These are phyloP conservation scores for Psilocybe cyanescens DNA, from an alignment of 768 basidiomycete species.

Conservation along the genomic window DNA sequence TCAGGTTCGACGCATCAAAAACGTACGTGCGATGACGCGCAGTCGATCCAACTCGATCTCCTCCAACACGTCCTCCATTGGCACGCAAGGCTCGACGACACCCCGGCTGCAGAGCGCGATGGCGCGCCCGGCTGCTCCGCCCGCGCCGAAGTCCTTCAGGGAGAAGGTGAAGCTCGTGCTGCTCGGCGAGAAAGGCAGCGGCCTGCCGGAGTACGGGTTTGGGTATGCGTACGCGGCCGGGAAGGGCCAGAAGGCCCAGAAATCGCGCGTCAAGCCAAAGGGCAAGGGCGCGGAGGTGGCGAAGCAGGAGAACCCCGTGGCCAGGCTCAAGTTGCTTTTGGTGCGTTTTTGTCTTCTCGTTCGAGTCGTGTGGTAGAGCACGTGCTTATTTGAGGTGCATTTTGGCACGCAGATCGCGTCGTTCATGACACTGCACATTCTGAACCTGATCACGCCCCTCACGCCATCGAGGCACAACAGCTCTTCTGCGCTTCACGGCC, in stretches of 20 bases:
- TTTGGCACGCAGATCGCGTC: conserved; percentile 66
- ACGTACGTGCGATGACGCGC: conserved; percentile 51
- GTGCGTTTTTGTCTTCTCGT: conserved; percentile 41
- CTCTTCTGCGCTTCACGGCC: conserved; percentile 21
- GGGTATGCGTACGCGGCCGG: conserved; percentile 2
- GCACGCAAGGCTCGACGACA: conserved; percentile 23
- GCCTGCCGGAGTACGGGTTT: conserved; percentile 31
- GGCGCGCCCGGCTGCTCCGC: conserved; percentile 30
- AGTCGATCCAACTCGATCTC: conserved; percentile 41
- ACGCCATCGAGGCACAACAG: conserved; percentile 57
- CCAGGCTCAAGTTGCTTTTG: conserved; percentile 86
- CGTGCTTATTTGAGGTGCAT: neutral
- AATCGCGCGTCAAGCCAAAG: conserved; percentile 7
- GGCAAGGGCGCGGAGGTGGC: conserved; percentile 32
- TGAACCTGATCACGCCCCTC: conserved; percentile 92
- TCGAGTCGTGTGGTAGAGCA: too few species aligned
- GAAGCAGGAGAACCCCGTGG: conserved; percentile 79
- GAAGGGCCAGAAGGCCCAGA: conserved; percentile 6
- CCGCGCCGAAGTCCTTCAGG: conserved; percentile 33
- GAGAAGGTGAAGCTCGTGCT: conserved; percentile 31
- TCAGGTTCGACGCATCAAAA: conserved; percentile 74
- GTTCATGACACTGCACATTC: conserved; percentile 88
- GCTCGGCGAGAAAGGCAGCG: conserved; percentile 44
- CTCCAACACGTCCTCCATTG: conserved; percentile 28
- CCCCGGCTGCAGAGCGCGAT: conserved; percentile 33